These are phyloP conservation scores for Schizosaccharomyces octosporus DNA, from an alignment of 805 yeast species.

Conservation along the genomic window DNA sequence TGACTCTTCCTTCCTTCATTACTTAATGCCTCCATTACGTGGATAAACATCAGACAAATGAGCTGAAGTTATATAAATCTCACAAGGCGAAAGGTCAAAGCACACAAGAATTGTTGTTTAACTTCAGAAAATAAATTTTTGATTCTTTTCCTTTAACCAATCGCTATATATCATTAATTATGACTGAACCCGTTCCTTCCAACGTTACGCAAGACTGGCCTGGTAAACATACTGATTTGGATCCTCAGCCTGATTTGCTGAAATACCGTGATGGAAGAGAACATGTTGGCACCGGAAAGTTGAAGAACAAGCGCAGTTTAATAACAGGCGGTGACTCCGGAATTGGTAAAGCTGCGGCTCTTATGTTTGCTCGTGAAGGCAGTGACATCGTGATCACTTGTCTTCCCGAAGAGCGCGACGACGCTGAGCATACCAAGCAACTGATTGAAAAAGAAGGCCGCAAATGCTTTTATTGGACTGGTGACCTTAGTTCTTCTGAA, in stretches of 20 bases:
- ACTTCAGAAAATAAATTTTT: too few species aligned
- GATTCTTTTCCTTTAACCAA: too few species aligned
- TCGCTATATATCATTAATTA: too few species aligned
- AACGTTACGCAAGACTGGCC: not conserved
- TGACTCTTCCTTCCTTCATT: too few species aligned
- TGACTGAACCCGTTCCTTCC: not conserved
- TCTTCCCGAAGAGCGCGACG: slow-evolving; percentile 3
- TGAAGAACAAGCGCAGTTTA: not conserved
- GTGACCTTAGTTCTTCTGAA: slow-evolving; percentile 9
- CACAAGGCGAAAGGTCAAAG: too few species aligned
- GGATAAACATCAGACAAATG: too few species aligned
- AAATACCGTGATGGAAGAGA: not conserved
- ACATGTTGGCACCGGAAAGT: not conserved
- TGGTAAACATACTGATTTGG: not conserved
- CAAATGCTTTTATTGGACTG: not conserved
- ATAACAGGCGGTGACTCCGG: slow-evolving; percentile 2
- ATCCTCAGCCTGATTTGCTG: not conserved
- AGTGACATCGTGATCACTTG: not conserved
- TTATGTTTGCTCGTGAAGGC: slow-evolving; percentile 1
- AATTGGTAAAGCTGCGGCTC: not conserved
- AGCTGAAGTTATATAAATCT: too few species aligned
- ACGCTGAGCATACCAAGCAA: not conserved
- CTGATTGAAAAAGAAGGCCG: slow-evolving; percentile 1
- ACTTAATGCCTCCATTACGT: too few species aligned
- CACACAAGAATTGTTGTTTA: too few species aligned